Base-by-base conservation (phyloP, 1,139 yeast genomes). In the Petasospora rhodanensis region DNA sequence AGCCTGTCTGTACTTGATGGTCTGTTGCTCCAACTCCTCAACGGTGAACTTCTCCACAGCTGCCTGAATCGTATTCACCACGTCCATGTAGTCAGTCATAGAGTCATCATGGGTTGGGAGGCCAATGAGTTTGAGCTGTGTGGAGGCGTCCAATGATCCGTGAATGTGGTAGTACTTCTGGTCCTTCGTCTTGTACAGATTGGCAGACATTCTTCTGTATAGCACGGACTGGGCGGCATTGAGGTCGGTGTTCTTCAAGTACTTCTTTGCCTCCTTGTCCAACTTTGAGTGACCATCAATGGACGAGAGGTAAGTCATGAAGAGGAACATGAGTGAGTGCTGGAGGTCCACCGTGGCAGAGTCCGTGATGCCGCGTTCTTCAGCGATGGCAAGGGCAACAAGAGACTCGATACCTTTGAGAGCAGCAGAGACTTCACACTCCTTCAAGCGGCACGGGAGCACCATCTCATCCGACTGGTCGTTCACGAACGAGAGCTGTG, bases 131-230 rank as follows among this genome's bases (percentile, higher is more conserved):
- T 31, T 17, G 15, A 31, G 7, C 24, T 31, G 34, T 15, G 21
- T 31, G 12, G 34, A 31, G n/a, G 34, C 34, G 7, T 31, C 34
- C 14, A 31, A 16, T 12, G 34, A 31, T 5, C 34, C 34, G 19
- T 31, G 34, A 15, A 31, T 31, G 22, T 31, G 34, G 13, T 31
- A 31, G 18, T 22, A 31, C 7, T 15, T 19, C 7, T 26, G 18
- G 18, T 31, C 34, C 13, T 26, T 31, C 4, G 34, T 26, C 24
- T 23, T 26, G 26, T 31, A 31, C 12, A 31, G 14, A 25, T 31
- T 31, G 10, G 34, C 34, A 18, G 34, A 31, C 34, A 31, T 31
- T 31, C 34, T 31, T 31, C 34, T 31, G 18, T 31, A 31, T 7
- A 28, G 28, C 6, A 26, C 26, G 14, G 34, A 31, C 24, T 31